These are phyloP conservation scores for Aspergillus sp. DNA, from an alignment of 2,329 filamentous ascomycete species.

Conservation along the genomic window DNA sequence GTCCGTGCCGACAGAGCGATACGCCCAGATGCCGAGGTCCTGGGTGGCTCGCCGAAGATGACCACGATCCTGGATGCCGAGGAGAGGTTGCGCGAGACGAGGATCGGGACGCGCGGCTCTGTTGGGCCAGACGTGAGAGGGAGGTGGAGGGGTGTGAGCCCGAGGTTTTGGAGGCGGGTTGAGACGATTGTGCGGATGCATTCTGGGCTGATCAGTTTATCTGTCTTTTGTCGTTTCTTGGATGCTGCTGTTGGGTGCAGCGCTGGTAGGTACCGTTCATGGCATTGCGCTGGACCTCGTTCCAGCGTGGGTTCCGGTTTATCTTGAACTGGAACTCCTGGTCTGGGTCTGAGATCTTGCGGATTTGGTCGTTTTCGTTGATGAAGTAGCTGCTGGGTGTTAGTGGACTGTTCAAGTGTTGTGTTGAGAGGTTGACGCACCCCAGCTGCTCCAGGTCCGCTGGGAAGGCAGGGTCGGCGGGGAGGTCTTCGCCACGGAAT, in stretches of 20 bases:
- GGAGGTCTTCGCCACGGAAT: conserved; percentile 57
- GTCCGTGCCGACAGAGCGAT: conserved; percentile 54
- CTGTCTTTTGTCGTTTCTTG: too few relatives aligned
- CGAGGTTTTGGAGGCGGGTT: conserved; percentile 51
- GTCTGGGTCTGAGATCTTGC: conserved; percentile 57
- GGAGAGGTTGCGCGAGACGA: conserved; percentile 50
- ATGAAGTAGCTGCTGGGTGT: conserved; percentile 60
- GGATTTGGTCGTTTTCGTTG: conserved; percentile 65
- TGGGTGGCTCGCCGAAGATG: conserved; percentile 62
- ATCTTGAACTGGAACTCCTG: conserved; percentile 66
- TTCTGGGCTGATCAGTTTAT: conserved; percentile 7
- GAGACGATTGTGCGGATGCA: conserved; percentile 54
- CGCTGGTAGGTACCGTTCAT: conserved; percentile 65
- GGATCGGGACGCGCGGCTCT: conserved; percentile 59
- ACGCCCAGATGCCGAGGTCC: conserved; percentile 66
- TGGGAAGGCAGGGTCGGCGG: conserved; percentile 59
- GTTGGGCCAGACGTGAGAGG: conserved; percentile 44
- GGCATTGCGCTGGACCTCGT: conserved; percentile 62
- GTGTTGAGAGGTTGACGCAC: conserved; percentile 32
- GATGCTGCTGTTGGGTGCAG: too few relatives aligned
- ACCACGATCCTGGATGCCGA: conserved; percentile 57
- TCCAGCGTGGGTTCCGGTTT: conserved; percentile 65
- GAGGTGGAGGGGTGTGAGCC: conserved; percentile 52
- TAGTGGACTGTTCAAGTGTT: not conserved
- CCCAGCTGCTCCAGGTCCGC: conserved; percentile 61